Evolutionary conservation across 2,329 filamentous ascomycete genomes (phyloP).

Genomic region (Lasiodiplodia gonubiensis): DNA sequence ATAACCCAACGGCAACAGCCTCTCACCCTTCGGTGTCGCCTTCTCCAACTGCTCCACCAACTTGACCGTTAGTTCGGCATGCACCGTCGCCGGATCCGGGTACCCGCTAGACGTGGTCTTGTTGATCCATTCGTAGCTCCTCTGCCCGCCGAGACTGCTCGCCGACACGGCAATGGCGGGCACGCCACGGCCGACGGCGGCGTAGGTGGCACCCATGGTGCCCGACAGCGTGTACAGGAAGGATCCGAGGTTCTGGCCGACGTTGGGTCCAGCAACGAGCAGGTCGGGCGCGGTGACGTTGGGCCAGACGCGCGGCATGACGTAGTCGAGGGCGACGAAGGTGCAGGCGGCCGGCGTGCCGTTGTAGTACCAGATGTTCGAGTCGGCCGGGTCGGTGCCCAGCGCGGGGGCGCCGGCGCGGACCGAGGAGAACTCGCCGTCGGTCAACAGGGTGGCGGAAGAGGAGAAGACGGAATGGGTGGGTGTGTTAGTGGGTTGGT

Average conservation of each 20-base stretch:
- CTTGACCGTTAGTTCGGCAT: conserved; percentile 51
- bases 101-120: conserved; percentile 38
- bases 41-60: conserved; percentile 54
- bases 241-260: conserved; percentile 59
- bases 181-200: conserved; percentile 56
- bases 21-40: conserved; percentile 40
- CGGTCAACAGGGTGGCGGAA: conserved; percentile 47
- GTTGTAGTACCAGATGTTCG: conserved; percentile 66
- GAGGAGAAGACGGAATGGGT: conserved; percentile 48
- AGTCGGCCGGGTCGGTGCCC: conserved; percentile 58
- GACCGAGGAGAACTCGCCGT: conserved; percentile 55
- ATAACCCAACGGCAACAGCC: conserved; percentile 56
- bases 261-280: conserved; percentile 63
- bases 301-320: conserved; percentile 56
- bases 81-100: conserved; percentile 51
- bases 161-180: conserved; percentile 59
- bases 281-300: conserved; percentile 59
- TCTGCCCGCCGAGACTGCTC: conserved; percentile 46
- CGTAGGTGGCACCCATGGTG: conserved; percentile 55
- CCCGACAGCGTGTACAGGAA: conserved; percentile 53
- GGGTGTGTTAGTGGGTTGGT: background rate
- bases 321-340: conserved; percentile 63
- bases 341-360: conserved; percentile 63
- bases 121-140: conserved; percentile 54
- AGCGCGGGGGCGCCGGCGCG: conserved; percentile 55